Base-by-base conservation (phyloP, 2,329 filamentous ascomycete genomes). In the Aspergillus caelatus region DNA sequence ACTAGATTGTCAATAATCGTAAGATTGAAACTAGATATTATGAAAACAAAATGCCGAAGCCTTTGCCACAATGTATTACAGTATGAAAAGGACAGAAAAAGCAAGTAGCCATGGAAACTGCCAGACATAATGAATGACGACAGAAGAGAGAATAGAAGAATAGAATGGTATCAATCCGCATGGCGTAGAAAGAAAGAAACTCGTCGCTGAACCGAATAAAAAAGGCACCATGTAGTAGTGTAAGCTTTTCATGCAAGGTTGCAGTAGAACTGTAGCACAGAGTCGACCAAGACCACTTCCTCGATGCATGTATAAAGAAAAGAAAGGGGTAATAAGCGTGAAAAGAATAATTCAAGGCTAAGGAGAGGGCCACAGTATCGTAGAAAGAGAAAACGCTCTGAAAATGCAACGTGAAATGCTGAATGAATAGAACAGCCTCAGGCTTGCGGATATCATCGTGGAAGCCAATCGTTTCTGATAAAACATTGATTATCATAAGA, bases 401-500 rank as follows among this genome's bases (percentile, higher is more conserved):
- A 54, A 45, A 66, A 74, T 74, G 70, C 72, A 72, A 72, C 67
- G 59, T 59, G 58, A 62, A 68, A 67, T 62, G 66, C 61, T 64
- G 63, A 65, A 64, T 65, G 61, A 62, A 68, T 67, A 66, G 65
- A 66, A 66, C 57, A 67, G 60, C 63, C 64, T 67, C 65, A 63
- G 62, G 67, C 57, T 62, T 53, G 62, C 62, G 54, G 63, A 65
- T 59, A 62, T 62, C 58, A 60, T 70, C 68, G 62, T 68, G 45
- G 65, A 65, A 67, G 56, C 58, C 61, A 60, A 62, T 58, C 61
- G 50, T 61, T 43, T 48, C 58, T 30, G 45, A 12, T 30, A 23
- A 48, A 34, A 36, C 45, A 60, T 62, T 55, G 39, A 55, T 55
- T 55, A 70, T 72, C 72, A 91, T 79, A 91, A 81, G 73, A 94